A percentile compares a stretch with the other conserved stretches of the same genome.
Conservation (phyloP, 139 green algal species). For the Chlamydomonas asymmetrica region DNA sequence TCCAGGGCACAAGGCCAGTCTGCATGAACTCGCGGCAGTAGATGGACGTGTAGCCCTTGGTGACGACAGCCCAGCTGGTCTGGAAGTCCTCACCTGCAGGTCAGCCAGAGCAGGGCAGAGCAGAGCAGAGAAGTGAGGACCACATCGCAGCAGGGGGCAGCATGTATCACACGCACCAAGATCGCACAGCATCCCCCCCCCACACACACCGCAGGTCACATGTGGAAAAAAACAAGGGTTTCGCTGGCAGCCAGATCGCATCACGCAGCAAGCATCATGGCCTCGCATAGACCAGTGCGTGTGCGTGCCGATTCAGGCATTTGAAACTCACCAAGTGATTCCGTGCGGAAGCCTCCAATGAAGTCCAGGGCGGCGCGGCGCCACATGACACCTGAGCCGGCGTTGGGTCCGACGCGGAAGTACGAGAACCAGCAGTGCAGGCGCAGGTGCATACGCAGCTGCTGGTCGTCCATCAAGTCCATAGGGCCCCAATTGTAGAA, state of each 20-base stretch:
- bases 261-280: too few species aligned
- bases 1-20: neutral
- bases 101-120: too few species aligned
- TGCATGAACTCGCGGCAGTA: neutral
- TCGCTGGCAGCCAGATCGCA: too few species aligned
- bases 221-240: too few species aligned
- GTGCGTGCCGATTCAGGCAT: too few species aligned
- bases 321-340: neutral
- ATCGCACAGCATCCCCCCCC: too few species aligned
- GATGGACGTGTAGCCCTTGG: neutral
- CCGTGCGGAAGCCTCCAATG: neutral
- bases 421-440: neutral
- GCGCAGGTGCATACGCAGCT: neutral
- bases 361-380: neutral
- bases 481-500: neutral
- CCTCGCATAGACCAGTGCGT: too few species aligned
- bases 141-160: too few species aligned
- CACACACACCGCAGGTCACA: too few species aligned
- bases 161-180: too few species aligned
- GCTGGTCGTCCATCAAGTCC: neutral
- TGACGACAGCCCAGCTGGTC: neutral
- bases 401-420: neutral
- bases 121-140: too few species aligned
- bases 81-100: neutral
- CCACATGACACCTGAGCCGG: neutral